phyloP scores from a whole-genome alignment of 352 stramenopile genomes.

The Phytopythium cucurbitacearum region DNA sequence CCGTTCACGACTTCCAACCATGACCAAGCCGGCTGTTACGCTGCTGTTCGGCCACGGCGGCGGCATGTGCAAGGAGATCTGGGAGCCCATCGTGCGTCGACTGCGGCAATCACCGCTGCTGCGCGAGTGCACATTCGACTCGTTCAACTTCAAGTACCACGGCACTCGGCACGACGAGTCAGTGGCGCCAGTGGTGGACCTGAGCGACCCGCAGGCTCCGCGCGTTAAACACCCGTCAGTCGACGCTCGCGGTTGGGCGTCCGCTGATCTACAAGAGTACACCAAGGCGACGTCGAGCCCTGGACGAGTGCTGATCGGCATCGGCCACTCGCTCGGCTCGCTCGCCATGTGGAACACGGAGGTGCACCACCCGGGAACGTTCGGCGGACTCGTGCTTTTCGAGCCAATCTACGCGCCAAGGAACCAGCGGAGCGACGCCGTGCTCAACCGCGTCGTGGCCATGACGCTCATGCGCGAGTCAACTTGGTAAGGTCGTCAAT shows the following conservation, averaged over 20 bases:
- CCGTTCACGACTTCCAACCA: neutral
- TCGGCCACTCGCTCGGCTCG: slow-evolving; percentile 34
- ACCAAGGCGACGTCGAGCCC: slow-evolving; percentile 11
- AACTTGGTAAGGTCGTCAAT: slow-evolving; percentile 3
- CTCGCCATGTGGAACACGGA: slow-evolving; percentile 26
- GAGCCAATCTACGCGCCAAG: slow-evolving; percentile 22
- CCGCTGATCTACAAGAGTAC: slow-evolving; percentile 5
- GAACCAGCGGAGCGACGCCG: slow-evolving; percentile 3
- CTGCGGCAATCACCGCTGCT: slow-evolving; percentile 16
- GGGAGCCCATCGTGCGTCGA: slow-evolving; percentile 33
- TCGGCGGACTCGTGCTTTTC: slow-evolving; percentile 29
- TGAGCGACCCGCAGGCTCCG: slow-evolving; percentile 14
- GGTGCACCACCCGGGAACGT: slow-evolving; percentile 19
- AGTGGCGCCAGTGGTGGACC: slow-evolving; percentile 11
- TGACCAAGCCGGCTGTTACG: slow-evolving; percentile 19
- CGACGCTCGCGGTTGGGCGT: slow-evolving; percentile 15
- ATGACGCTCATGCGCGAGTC: slow-evolving; percentile 15
- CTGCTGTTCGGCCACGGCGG: slow-evolving; percentile 38
- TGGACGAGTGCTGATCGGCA: slow-evolving; percentile 19
- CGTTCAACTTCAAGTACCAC: slow-evolving; percentile 24
- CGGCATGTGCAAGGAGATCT: slow-evolving; percentile 41
- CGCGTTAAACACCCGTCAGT: slow-evolving; percentile 20
- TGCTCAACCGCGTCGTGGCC: slow-evolving; percentile 19
- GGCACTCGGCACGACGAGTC: slow-evolving; percentile 24
- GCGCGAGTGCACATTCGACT: slow-evolving; percentile 29